Conservation (phyloP, 106 monocot species). For the Gastrodia elata region DNA sequence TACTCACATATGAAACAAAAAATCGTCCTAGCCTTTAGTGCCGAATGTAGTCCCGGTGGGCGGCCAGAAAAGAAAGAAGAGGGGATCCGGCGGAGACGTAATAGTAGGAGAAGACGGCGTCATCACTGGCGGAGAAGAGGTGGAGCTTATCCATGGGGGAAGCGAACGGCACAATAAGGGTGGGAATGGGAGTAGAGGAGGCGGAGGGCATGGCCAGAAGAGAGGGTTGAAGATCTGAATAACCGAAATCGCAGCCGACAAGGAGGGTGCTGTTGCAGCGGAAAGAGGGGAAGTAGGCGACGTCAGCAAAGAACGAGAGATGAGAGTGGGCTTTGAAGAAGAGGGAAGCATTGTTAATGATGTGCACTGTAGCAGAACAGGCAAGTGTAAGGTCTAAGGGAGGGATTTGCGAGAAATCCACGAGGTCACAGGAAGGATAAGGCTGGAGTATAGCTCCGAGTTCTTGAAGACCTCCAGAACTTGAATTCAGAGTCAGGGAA, state of each 20-base stretch:
- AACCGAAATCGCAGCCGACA: conserved; percentile 47
- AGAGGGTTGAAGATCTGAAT: conserved; percentile 61
- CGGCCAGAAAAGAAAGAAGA: conserved; percentile 36
- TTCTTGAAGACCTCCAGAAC: conserved; percentile 79
- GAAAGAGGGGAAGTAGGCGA: conserved; percentile 88
- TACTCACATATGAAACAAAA: too few species aligned
- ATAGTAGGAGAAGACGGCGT: conserved; percentile 72
- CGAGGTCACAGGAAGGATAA: conserved; percentile 53
- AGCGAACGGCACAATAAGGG: conserved; percentile 60
- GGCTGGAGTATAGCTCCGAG: conserved; percentile 34
- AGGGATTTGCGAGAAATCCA: conserved; percentile 56
- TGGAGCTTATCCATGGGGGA: conserved; percentile 71
- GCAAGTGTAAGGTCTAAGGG: conserved; percentile 58
- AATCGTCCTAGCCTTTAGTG: too few species aligned
- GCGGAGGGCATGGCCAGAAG: conserved; percentile 41
- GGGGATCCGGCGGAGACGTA: conserved; percentile 54
- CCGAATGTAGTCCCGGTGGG: conserved; percentile 90
- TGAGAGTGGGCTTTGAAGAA: conserved; percentile 42
- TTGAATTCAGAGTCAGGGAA: conserved; percentile 42
- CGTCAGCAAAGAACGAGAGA: conserved; percentile 46
- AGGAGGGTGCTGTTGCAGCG: conserved; percentile 84
- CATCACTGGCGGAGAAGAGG: conserved; percentile 87
- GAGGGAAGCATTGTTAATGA: conserved; percentile 34
- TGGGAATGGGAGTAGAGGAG: conserved; percentile 58
- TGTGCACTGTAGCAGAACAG: conserved; percentile 38